Evolutionary conservation across 2,329 filamentous ascomycete species (phyloP).

Genomic region (Colletotrichum graminicola): DNA sequence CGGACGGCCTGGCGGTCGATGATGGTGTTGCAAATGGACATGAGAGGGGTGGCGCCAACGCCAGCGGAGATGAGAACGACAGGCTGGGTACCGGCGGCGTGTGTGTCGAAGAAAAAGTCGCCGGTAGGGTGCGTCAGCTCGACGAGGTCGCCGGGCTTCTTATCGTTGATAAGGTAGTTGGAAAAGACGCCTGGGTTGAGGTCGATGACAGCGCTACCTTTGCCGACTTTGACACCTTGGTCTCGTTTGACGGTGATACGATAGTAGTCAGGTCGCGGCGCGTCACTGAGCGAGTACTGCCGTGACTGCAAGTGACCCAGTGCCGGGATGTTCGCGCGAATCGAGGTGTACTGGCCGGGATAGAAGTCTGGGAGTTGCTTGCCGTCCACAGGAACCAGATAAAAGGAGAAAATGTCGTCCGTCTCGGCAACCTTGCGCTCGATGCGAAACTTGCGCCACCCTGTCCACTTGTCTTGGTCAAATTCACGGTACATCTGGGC

Average conservation of each 20-base stretch:
- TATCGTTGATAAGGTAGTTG: slow-evolving; percentile 74
- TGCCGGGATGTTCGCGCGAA: slow-evolving; percentile 68
- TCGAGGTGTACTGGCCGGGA: slow-evolving; percentile 80
- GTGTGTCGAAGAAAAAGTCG: slow-evolving; percentile 68
- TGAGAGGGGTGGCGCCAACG: slow-evolving; percentile 70
- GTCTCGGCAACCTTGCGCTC: slow-evolving; percentile 74
- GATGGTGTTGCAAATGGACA: slow-evolving; percentile 71
- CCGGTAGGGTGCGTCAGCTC: slow-evolving; percentile 76
- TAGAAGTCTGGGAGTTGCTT: slow-evolving; percentile 71
- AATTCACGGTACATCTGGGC: slow-evolving; percentile 71
- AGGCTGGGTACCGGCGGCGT: slow-evolving; percentile 56
- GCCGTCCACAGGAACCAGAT: slow-evolving; percentile 73
- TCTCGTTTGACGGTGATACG: slow-evolving; percentile 80
- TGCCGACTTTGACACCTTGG: slow-evolving; percentile 56
- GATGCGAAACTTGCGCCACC: slow-evolving; percentile 77
- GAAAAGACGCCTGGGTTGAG: slow-evolving; percentile 75
- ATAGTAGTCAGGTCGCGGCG: slow-evolving; percentile 71
- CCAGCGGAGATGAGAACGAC: slow-evolving; percentile 73
- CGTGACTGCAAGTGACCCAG: slow-evolving; percentile 73
- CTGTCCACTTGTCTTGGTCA: slow-evolving; percentile 66
- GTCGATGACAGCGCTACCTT: slow-evolving; percentile 58
- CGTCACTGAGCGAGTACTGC: slow-evolving; percentile 80
- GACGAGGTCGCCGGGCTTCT: slow-evolving; percentile 71
- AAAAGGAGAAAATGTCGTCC: slow-evolving; percentile 78
- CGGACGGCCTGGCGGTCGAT: slow-evolving; percentile 58